Percentiles rank a stretch among this genome's conserved stretches.
Evolutionary conservation across 108 stramenopile genomes (phyloP).

Genomic region (Pseudonitzschia multiseries): DNA sequence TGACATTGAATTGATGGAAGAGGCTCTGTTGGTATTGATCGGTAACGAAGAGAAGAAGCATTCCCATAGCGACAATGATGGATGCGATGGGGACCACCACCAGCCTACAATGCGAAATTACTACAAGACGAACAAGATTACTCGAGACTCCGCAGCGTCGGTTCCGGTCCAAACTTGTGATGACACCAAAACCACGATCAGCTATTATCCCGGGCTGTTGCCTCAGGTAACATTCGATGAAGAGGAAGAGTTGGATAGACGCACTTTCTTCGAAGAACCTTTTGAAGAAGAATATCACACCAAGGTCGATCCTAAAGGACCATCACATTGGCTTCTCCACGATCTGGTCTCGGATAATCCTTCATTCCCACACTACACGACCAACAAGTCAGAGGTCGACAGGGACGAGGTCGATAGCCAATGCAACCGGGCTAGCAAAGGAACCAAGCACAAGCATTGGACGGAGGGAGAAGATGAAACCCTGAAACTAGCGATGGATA

Average conservation of each 20-base stretch:
- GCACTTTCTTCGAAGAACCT: not conserved
- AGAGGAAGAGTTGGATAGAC: not conserved
- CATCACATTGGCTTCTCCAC: not conserved
- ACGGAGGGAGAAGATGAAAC: constrained; percentile 1
- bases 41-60: not conserved
- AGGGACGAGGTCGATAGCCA: not conserved
- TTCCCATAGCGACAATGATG: not conserved
- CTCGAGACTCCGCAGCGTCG: not conserved
- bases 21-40: constrained; percentile 1
- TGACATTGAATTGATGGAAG: constrained; percentile 4
- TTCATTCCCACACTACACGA: not conserved
- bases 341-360: not conserved
- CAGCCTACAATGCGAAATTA: not conserved
- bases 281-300: not conserved
- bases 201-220: not conserved
- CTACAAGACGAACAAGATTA: not conserved
- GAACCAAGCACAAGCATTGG: constrained; percentile 15
- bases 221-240: constrained; percentile 15
- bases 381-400: not conserved
- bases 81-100: not conserved
- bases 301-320: not conserved
- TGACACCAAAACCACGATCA: not conserved
- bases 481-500: not conserved
- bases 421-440: not conserved
- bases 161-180: not conserved